Evolutionary conservation across 495 filamentous ascomycete species (phyloP).

Genomic region (Clohesyomyces aquaticus): DNA sequence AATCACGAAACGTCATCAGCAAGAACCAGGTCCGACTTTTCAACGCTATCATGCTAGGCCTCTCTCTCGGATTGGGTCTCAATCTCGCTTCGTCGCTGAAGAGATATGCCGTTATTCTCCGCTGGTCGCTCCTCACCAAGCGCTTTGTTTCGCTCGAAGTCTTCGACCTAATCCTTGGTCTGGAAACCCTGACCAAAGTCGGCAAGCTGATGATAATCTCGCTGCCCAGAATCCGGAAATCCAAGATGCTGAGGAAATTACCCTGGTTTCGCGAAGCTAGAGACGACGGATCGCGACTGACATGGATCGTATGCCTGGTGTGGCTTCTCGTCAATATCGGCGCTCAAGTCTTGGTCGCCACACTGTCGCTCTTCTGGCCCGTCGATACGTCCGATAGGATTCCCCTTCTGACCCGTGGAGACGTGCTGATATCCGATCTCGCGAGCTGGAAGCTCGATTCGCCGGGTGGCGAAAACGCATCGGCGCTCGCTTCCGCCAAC

Average conservation of each 20-base stretch:
- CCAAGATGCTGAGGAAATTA: constrained; percentile 10
- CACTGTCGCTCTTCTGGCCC: constrained; percentile 37
- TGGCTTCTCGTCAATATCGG: constrained; percentile 38
- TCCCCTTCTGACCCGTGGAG: constrained; percentile 31
- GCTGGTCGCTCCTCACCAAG: constrained; percentile 34
- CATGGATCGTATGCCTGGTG: constrained; percentile 28
- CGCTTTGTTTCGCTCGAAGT: constrained; percentile 32
- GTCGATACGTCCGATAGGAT: constrained; percentile 32
- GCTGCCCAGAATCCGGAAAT: constrained; percentile 21
- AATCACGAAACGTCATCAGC: constrained; percentile 8
- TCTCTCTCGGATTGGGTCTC: constrained; percentile 37
- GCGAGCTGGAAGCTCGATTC: constrained; percentile 18
- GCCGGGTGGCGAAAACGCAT: constrained; percentile 5
- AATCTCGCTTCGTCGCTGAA: constrained; percentile 39
- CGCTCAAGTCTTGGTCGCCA: constrained; percentile 38
- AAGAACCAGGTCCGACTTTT: constrained; percentile 22
- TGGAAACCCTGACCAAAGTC: constrained; percentile 38
- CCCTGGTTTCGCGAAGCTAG: constrained; percentile 36
- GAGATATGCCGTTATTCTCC: constrained; percentile 36
- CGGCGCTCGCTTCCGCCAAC: constrained; percentile 16
- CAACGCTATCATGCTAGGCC: constrained; percentile 36
- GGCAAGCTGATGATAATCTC: constrained; percentile 32
- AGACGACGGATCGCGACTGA: constrained; percentile 28
- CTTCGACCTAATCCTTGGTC: constrained; percentile 34
- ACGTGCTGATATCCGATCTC: constrained; percentile 29